Base-by-base conservation (phyloP, 148 eudicot species). In the Vaccinium macrocarpon region DNA sequence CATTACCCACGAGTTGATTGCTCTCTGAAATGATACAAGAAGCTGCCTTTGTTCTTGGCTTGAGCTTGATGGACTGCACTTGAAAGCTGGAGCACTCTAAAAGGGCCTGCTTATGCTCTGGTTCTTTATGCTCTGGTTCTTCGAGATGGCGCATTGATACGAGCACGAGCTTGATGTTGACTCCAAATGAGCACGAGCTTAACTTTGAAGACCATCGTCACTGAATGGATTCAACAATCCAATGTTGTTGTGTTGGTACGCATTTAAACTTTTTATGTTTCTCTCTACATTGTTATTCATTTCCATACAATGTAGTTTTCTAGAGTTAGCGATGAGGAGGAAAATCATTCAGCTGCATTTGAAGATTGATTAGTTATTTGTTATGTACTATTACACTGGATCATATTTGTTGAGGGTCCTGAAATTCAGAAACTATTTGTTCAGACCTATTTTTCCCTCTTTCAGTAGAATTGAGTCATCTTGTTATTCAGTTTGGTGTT, bases 201-300 rank as follows among this genome's bases (percentile, higher is more conserved):
- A 70, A 75, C 29, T 70, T 35, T n/a, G 84, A 80, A 52, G 79
- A 81, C 55, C 76, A 32, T 32, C 52, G 70, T 35, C 78, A 35
- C 46, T 27, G 81, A 82, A 84, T 78, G 87, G 89, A 78, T 84
- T 83, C 82, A 53, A 72, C 85, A 83, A 87, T 86, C 80, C 84
- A 62, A 53, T 56, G 78, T 57, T 88, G 89, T 82, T 85, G 81
- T 86, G 68, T 82, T 82, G 82, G 84, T 86, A 78, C 83, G 81
- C 80, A 27, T 87, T 83, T 82, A 35, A 80, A 56, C 73, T 53
- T 23, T 71, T 72, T 62, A 82, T 25, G 52, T 83, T 81, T 85
- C 21, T 81, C 82, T 89, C 85, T 83, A 80, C 87, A 79, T 85
- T 89, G 83, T 61, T 81, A 86, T 89, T 88, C 88, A 76, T 79